Evolutionary conservation across 2,329 filamentous ascomycete genomes (phyloP).

Genomic region (Aspergillus versicolor): DNA sequence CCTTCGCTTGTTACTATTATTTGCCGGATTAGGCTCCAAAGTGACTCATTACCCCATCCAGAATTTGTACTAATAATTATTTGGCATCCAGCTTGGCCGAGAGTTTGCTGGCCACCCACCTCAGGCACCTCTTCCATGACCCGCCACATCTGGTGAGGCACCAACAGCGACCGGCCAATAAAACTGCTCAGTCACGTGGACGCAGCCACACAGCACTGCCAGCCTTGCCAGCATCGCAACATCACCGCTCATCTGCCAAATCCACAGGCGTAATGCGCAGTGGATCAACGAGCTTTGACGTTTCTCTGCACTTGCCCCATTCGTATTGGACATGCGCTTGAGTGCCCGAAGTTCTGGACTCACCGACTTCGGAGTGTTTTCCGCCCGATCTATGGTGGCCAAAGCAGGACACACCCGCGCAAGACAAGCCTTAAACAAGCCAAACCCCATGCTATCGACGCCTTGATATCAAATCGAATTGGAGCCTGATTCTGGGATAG

Average conservation of each 20-base stretch:
- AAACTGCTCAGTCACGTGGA: constrained; percentile 2
- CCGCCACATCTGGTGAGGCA: not conserved
- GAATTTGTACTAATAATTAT: not conserved
- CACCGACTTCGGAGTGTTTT: not conserved
- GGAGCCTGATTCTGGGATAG: not conserved
- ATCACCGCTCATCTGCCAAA: constrained; percentile 1
- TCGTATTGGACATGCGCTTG: not conserved
- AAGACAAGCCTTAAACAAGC: not conserved
- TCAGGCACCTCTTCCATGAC: constrained; percentile 1
- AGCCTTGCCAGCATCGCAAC: not conserved
- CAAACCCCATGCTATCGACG: not conserved
- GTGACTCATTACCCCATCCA: constrained; percentile 10
- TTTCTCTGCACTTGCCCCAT: not conserved
- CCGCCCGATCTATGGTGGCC: not conserved
- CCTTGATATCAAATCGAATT: not conserved
- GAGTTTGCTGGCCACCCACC: not conserved
- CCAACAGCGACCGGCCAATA: not conserved
- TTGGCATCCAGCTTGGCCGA: not conserved
- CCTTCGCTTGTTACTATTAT: not conserved
- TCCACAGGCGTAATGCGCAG: not conserved
- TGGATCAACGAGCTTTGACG: not conserved
- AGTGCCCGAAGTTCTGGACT: not conserved
- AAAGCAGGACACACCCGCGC: not conserved
- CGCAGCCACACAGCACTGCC: constrained; percentile 12
- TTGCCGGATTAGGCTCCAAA: constrained; percentile 7